A percentile compares a stretch with the other conserved stretches of the same genome.
Evolutionary conservation across 805 yeast genomes (phyloP).

Genomic region (Candida silvicultrix): DNA sequence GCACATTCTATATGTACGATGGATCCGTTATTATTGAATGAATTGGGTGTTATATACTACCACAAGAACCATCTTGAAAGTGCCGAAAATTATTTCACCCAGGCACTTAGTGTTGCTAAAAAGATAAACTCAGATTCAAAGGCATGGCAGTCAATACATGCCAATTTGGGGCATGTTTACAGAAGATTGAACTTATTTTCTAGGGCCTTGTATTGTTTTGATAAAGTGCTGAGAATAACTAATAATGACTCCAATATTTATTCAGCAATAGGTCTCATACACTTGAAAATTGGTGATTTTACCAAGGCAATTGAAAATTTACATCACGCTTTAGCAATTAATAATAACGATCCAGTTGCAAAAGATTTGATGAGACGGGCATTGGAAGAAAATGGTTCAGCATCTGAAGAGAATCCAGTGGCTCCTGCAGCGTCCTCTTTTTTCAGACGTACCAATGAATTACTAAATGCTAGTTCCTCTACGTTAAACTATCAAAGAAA

Average conservation of each 20-base stretch:
- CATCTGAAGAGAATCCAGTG: background rate
- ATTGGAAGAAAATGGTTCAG: conserved; percentile 45
- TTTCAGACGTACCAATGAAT: conserved; percentile 20
- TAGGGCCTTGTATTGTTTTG: conserved; percentile 69
- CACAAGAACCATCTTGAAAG: conserved; percentile 60
- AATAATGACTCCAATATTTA: conserved; percentile 69
- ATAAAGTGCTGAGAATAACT: conserved; percentile 63
- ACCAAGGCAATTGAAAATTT: conserved; percentile 67
- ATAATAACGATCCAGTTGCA: conserved; percentile 81
- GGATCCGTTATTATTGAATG: conserved; percentile 87
- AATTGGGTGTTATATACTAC: conserved; percentile 86
- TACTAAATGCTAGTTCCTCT: conserved; percentile 21
- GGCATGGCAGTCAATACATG: conserved; percentile 80
- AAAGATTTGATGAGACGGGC: conserved; percentile 78
- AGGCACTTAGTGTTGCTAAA: conserved; percentile 66
- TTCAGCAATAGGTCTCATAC: conserved; percentile 79
- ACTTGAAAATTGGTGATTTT: conserved; percentile 60
- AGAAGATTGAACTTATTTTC: conserved; percentile 55
- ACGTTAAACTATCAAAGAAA: conserved; percentile 22
- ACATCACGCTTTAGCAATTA: conserved; percentile 74
- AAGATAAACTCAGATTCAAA: conserved; percentile 69
- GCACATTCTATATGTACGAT: conserved; percentile 72
- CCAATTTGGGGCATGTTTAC: conserved; percentile 86
- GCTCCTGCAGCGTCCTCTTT: conserved; percentile 16
- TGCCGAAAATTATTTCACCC: conserved; percentile 66